These are phyloP conservation scores for Russula olivacea DNA, from an alignment of 768 basidiomycete genomes.

Conservation along the genomic window DNA sequence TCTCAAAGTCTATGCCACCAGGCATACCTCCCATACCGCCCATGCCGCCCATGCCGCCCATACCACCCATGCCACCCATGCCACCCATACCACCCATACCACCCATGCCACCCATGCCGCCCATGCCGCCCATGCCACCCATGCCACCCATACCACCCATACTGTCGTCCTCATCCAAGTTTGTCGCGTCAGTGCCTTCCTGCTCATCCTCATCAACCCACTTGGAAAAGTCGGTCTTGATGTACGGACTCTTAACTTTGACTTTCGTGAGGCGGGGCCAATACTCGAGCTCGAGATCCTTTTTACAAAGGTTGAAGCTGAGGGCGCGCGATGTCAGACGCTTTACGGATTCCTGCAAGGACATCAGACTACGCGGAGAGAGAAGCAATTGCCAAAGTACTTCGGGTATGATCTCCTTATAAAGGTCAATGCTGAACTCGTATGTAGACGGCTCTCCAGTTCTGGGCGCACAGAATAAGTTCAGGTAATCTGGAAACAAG, in stretches of 20 bases:
- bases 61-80: slow-evolving; percentile 46
- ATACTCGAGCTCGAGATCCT: slow-evolving; percentile 65
- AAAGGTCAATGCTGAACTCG: slow-evolving; percentile 73
- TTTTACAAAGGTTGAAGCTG: slow-evolving; percentile 70
- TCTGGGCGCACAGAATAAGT: neutral
- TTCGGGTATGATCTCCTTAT: slow-evolving; percentile 67
- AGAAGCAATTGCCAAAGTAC: slow-evolving; percentile 36
- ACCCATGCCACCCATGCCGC: too few species aligned
- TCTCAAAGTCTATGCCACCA: slow-evolving; percentile 55
- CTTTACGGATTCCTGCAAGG: slow-evolving; percentile 49
- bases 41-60: slow-evolving; percentile 50
- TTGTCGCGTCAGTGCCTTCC: slow-evolving; percentile 46
- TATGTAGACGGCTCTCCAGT: slow-evolving; percentile 33
- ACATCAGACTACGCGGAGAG: neutral
- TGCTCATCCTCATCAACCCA: slow-evolving; percentile 99
- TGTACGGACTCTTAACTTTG: slow-evolving; percentile 67
- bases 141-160: too few species aligned
- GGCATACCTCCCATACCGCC: slow-evolving; percentile 17
- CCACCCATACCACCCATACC: slow-evolving; percentile 28
- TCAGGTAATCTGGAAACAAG: neutral
- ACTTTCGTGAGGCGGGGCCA: slow-evolving; percentile 94
- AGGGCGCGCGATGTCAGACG: slow-evolving; percentile 64
- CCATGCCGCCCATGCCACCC: too few species aligned
- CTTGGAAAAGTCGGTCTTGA: slow-evolving; percentile 94
- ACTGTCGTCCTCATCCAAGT: slow-evolving; percentile 40